Evolutionary conservation across 75 land plant genomes (phyloP).

Genomic region (Cryptomeria japonica): DNA sequence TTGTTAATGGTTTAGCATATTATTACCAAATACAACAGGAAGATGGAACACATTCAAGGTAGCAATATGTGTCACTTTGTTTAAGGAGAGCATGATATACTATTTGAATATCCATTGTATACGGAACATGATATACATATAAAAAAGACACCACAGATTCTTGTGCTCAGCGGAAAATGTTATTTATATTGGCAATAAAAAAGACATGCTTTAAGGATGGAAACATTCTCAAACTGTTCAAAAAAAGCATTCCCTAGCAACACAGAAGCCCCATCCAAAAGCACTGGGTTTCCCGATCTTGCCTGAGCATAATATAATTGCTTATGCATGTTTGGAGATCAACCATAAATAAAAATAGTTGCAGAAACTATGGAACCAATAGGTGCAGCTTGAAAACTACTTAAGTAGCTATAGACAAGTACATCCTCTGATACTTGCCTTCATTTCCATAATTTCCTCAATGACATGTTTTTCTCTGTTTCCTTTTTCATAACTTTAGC

Average conservation of each 20-base stretch:
- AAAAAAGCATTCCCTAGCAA: neutral
- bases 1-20: neutral
- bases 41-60: neutral
- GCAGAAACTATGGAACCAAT: neutral
- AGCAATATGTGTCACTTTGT: neutral
- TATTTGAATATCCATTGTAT: too few relatives aligned
- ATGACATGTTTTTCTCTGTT: conserved; percentile 96
- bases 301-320: neutral
- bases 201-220: neutral
- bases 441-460: conserved; percentile 94
- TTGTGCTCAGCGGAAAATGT: neutral
- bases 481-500: conserved; percentile 99
- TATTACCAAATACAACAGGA: neutral
- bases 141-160: too few relatives aligned
- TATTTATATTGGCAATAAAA: neutral
- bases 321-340: neutral
- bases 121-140: neutral
- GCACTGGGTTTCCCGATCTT: neutral
- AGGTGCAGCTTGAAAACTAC: neutral
- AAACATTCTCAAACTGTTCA: neutral
- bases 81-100: neutral
- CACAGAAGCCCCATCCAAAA: neutral
- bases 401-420: neutral
- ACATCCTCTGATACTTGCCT: neutral
- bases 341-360: neutral